Conservation (phyloP, 306 rosid species). For the Cucumis cinereus region DNA sequence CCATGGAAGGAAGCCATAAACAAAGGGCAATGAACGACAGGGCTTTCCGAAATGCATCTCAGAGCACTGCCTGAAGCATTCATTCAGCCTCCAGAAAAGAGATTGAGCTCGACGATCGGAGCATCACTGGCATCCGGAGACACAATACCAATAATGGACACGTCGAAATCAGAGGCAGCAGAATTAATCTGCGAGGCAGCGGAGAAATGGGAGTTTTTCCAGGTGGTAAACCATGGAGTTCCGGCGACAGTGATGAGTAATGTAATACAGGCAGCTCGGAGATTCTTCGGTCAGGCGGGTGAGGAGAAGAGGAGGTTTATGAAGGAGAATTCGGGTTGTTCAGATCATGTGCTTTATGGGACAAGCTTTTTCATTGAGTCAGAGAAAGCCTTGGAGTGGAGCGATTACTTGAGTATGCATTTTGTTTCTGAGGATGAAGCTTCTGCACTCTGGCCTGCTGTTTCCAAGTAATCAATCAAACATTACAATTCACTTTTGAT, state of each 20-base stretch:
- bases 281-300: slow-evolving; percentile 29
- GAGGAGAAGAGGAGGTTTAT: slow-evolving; percentile 33
- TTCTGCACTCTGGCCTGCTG: slow-evolving; percentile 34
- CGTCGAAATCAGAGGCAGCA: slow-evolving; percentile 23
- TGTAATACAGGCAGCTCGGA: slow-evolving; percentile 35
- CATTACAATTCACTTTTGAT: too few relatives aligned
- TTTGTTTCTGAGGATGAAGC: slow-evolving; percentile 49
- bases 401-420: slow-evolving; percentile 42
- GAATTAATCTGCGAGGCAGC: slow-evolving; percentile 44
- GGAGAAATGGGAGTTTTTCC: slow-evolving; percentile 56
- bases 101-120: not conserved
- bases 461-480: slow-evolving; percentile 28
- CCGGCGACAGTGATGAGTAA: slow-evolving; percentile 26
- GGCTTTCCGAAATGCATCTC: slow-evolving; percentile 39
- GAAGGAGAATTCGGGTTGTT: slow-evolving; percentile 23
- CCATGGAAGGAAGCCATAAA: not conserved
- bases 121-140: not conserved
- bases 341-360: slow-evolving; percentile 29
- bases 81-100: slow-evolving; percentile 43
- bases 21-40: slow-evolving; percentile 46
- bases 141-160: slow-evolving; percentile 43
- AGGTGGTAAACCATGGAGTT: slow-evolving; percentile 43
- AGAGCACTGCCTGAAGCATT: slow-evolving; percentile 33
- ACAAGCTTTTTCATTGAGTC: slow-evolving; percentile 37
- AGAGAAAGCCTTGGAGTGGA: slow-evolving; percentile 61